Conservation (phyloP, 495 filamentous ascomycete species). For the Neurospora discreta region DNA sequence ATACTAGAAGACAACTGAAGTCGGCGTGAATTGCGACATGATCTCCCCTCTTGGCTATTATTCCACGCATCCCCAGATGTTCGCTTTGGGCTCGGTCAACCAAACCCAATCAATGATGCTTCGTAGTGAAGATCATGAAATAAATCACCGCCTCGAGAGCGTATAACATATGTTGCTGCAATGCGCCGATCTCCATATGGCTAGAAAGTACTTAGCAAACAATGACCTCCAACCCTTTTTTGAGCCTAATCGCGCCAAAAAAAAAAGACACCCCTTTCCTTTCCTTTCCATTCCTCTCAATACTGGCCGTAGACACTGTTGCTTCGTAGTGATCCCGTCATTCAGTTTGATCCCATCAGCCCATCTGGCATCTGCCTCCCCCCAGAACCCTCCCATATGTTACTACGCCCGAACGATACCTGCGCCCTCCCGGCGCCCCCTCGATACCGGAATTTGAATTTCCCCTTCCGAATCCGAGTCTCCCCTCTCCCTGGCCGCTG, state of each 20-base stretch:
- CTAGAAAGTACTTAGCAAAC: not conserved
- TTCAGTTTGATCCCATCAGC: not conserved
- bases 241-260: not conserved
- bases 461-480: conserved; percentile 40
- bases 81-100: not conserved
- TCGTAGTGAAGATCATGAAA: not conserved
- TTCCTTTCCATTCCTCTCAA: not conserved
- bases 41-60: no score
- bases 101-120: not conserved
- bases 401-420: not conserved
- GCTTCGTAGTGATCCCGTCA: not conserved
- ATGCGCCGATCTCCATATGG: not conserved
- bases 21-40: no score
- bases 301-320: not conserved
- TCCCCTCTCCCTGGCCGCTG: conserved; percentile 19
- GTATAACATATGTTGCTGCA: not conserved
- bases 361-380: not conserved
- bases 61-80: no score
- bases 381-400: not conserved
- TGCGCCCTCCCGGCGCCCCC: conserved; percentile 20
- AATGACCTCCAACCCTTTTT: not conserved
- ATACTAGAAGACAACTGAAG: not conserved
- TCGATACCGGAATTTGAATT: conserved; percentile 28
- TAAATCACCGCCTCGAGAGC: not conserved
- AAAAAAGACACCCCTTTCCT: no score